Evolutionary conservation across 164 flowering plant genomes (phyloP), one percentile per base, ranked within the genome.

Genomic region (Aristolochia californica): DNA sequence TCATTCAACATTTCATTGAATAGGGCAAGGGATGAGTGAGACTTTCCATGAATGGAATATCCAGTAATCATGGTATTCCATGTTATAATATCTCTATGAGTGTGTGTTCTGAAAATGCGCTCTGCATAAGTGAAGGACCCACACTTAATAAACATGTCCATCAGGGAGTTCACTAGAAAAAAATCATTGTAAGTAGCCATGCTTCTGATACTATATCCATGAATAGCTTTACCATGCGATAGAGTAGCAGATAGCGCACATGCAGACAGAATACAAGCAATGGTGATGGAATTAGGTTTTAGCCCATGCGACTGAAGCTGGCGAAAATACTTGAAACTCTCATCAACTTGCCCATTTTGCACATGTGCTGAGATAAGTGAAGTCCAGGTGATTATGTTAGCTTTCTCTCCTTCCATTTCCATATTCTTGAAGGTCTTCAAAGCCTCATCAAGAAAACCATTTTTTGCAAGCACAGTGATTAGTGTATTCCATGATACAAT

Each of bases 21-120:
- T 4, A 34, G 40, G 45, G 38, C 23, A 25, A 69, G 69, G 30
- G 76, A 65, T 26, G 51, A 57, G 20, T 53, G 16, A 22, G 64
- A 65, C 28, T 53, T 66, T 14, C 75, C 72, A 50, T 72, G 65
- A 53, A 66, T 23, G 13, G 55, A 62, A 47, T 50, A 48, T 18
- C 72, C 73, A 40, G 62, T 67, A 50, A 72, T 68, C 65, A 66
- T 66, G 26, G 62, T 65, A 53, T 72, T 72, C 76, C 76, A 72
- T 12, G 73, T 69, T 45, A 59, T 51, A 48, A 62, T 60, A 28
- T 59, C 59, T 18, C 67, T 60, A 54, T 72, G 72, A 47, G 68
- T 45, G 49, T 67, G 10, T 34, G 40, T 34, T 34, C 40, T 8
- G 10, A 34, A 34, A 34, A 34, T 34, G 40, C 40, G 10, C 40